Percentiles rank a stretch among this genome's conserved stretches.
phyloP scores from a whole-genome alignment of 768 basidiomycete species.

The Rhizopogon sp. region DNA sequence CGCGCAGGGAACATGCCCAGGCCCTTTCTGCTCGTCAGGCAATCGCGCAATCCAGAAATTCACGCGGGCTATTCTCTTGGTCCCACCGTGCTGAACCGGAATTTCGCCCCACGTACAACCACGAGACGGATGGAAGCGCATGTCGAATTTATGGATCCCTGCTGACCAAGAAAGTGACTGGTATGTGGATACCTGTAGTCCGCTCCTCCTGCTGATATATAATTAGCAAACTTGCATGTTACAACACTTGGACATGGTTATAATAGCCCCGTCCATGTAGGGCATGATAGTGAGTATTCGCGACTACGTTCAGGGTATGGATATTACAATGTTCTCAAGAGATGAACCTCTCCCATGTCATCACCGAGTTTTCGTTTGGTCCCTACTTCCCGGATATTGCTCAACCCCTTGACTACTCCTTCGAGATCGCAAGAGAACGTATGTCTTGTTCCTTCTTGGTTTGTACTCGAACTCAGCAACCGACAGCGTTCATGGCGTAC shows the following conservation, averaged over 20 bases:
- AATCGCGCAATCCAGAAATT: conserved; percentile 66
- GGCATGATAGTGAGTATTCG: conserved; percentile 65
- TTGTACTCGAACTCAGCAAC: not conserved
- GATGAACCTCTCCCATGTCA: conserved; percentile 96
- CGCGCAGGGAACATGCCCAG: conserved; percentile 53
- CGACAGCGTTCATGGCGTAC: conserved; percentile 78
- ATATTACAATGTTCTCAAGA: conserved; percentile 36
- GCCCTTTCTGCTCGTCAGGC: conserved; percentile 67
- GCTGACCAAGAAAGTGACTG: conserved; percentile 84
- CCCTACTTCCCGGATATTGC: conserved; percentile 93
- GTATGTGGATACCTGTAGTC: conserved; percentile 28
- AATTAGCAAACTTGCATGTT: conserved; percentile 84
- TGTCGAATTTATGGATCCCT: conserved; percentile 86
- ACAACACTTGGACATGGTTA: conserved; percentile 97
- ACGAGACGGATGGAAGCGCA: conserved; percentile 63
- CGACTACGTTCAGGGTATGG: not conserved
- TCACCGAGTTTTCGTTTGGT: conserved; percentile 96
- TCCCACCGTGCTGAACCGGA: conserved; percentile 36
- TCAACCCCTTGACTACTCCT: conserved; percentile 91
- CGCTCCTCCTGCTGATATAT: not conserved
- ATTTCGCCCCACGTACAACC: conserved; percentile 72
- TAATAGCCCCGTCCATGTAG: conserved; percentile 78
- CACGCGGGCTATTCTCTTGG: conserved; percentile 68
- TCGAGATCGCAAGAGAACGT: conserved; percentile 69
- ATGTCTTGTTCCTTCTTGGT: conserved; percentile 25